Conservation (phyloP, 805 yeast species). For the Debaryomyces hansenii region DNA sequence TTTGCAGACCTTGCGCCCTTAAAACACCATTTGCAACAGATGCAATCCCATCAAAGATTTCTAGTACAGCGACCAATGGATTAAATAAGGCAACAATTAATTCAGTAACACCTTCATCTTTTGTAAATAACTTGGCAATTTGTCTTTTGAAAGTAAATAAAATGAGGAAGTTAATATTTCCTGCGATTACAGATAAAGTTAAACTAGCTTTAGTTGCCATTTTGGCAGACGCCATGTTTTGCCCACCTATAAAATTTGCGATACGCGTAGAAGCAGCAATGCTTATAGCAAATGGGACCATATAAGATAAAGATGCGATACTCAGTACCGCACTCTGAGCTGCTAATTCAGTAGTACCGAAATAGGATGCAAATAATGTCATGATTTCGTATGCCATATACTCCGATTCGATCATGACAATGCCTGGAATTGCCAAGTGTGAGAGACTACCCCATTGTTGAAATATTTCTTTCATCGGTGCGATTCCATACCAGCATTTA, state of each 20-base stretch:
- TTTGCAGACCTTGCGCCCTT: constrained; percentile 76
- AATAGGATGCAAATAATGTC: constrained; percentile 46
- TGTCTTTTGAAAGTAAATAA: constrained; percentile 46
- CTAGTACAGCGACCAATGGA: constrained; percentile 66
- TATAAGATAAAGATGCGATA: constrained; percentile 44
- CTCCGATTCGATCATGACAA: constrained; percentile 46
- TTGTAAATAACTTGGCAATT: constrained; percentile 61
- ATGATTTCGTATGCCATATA: constrained; percentile 47
- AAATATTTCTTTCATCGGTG: constrained; percentile 35
- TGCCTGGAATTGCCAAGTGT: constrained; percentile 44
- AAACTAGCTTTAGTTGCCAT: constrained; percentile 35
- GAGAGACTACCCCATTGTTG: constrained; percentile 35
- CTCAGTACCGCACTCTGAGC: constrained; percentile 53
- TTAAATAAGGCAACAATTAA: constrained; percentile 52
- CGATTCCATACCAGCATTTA: constrained; percentile 68
- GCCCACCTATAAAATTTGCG: constrained; percentile 46
- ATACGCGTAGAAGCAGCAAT: constrained; percentile 46
- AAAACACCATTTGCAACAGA: constrained; percentile 71
- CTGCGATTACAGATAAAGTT: constrained; percentile 26
- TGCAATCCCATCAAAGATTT: constrained; percentile 68
- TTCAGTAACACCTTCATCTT: constrained; percentile 55
- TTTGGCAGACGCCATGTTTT: constrained; percentile 37
- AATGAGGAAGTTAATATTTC: constrained; percentile 41
- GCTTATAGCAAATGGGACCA: constrained; percentile 48
- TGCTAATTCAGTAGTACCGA: constrained; percentile 50